Conservation (phyloP, 2,329 filamentous ascomycete species). For the Mollisia scopiformis region DNA sequence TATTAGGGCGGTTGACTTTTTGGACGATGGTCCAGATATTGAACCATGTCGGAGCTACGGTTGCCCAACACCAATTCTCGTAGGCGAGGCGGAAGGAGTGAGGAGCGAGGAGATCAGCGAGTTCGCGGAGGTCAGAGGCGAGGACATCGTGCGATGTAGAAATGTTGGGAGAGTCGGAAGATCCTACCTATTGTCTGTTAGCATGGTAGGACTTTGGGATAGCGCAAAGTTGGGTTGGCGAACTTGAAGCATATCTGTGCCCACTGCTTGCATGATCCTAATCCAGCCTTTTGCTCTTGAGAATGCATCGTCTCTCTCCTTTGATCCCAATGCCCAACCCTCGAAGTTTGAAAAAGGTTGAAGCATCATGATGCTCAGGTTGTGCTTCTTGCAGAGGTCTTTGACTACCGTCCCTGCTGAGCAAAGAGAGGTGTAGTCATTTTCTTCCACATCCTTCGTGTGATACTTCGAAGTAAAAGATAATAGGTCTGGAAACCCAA, state of each 20-base stretch:
- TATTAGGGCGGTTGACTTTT: slow-evolving; percentile 63
- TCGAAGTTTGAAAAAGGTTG: slow-evolving; percentile 81
- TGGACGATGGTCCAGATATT: slow-evolving; percentile 71
- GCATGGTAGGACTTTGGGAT: neutral
- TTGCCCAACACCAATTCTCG: slow-evolving; percentile 84
- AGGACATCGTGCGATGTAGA: slow-evolving; percentile 44
- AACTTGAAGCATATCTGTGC: slow-evolving; percentile 74
- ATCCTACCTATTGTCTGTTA: slow-evolving; percentile 50
- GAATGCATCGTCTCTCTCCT: slow-evolving; percentile 65
- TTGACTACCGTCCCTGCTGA: slow-evolving; percentile 57
- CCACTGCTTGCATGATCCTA: slow-evolving; percentile 69
- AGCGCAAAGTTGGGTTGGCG: slow-evolving; percentile 22
- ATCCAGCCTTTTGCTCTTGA: slow-evolving; percentile 68
- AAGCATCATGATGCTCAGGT: slow-evolving; percentile 68
- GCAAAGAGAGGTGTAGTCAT: slow-evolving; percentile 63
- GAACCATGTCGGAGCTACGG: slow-evolving; percentile 68
- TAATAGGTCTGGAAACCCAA: slow-evolving; percentile 74
- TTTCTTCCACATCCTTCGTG: slow-evolving; percentile 51
- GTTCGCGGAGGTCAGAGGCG: slow-evolving; percentile 62
- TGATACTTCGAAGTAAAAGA: slow-evolving; percentile 59
- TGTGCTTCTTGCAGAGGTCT: slow-evolving; percentile 54
- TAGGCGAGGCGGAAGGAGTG: slow-evolving; percentile 68
- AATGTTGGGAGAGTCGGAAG: slow-evolving; percentile 60
- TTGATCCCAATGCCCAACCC: slow-evolving; percentile 65
- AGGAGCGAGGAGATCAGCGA: slow-evolving; percentile 63